phyloP scores from a whole-genome alignment of 306 rosid species.

The Pyrus betulifolia region DNA sequence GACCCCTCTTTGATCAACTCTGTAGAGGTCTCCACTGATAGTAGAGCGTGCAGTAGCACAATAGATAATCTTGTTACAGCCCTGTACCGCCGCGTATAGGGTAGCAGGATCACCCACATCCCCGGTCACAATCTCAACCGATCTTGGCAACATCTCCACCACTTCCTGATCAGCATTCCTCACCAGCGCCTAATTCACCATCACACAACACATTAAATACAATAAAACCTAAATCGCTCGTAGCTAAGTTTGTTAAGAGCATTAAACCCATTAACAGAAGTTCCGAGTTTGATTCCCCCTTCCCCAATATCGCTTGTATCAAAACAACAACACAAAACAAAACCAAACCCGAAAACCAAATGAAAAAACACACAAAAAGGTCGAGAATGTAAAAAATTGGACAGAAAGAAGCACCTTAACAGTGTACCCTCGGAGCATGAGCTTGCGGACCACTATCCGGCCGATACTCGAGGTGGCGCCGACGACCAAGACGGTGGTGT shows the following conservation, averaged over 20 bases:
- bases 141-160: conserved; percentile 76
- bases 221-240: not conserved
- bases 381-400: not conserved
- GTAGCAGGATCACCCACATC: conserved; percentile 86
- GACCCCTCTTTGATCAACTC: conserved; percentile 87
- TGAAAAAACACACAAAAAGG: not conserved
- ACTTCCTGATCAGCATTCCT: conserved; percentile 66
- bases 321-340: no score
- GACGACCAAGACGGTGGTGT: conserved; percentile 78
- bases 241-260: no score
- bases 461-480: conserved; percentile 93
- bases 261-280: no score
- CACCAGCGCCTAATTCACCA: conserved; percentile 59
- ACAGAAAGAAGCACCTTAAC: conserved; percentile 49
- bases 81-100: conserved; percentile 57
- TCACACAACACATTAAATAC: not conserved
- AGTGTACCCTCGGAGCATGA: conserved; percentile 81
- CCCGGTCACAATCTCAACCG: conserved; percentile 70
- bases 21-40: conserved; percentile 74
- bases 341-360: not conserved
- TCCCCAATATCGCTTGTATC: no score
- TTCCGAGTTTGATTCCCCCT: no score
- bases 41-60: conserved; percentile 96
- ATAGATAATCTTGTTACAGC: conserved; percentile 77
- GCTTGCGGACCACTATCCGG: conserved; percentile 84